Base-by-base conservation (phyloP, 2,329 filamentous ascomycete genomes). In the Huntiella omanensis region DNA sequence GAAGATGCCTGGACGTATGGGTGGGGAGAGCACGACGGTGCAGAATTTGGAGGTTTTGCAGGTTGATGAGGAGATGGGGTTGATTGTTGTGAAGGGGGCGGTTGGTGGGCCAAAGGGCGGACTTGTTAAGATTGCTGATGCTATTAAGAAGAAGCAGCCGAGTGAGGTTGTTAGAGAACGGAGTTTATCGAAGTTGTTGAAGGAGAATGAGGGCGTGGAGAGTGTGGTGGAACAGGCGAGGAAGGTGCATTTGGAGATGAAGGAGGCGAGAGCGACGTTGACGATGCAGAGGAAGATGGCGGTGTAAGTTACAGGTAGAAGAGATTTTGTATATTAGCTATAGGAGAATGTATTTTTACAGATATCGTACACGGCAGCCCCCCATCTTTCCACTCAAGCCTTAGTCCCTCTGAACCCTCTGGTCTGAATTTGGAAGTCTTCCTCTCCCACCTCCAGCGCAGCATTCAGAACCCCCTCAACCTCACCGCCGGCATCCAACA, bases 1-100 rank as follows among this genome's bases (percentile, higher is more conserved):
- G 75, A 91, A 86, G 66, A 98, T 98, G 91, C 77, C 91, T 3
- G 91, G 91, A 47, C 77, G 84, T 50, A 96, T 98, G 91, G 91
- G 91, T 52, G 83, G 81, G 53, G 74, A 93, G 62, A 77, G 75
- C 54, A 82, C 86, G 47, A 98, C 91, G 41, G 72, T 91, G 49
- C 87, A 95, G 70, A 95, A 93, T 63, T 66, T 96, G 55, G 83
- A 80, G 64, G 77, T 98, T 45, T 65, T 98, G 60, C 80, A 85
- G 68, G 80, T 94, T 33, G 86, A 96, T 64, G 73, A 78, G 55
- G 80, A 83, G 60, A 80, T 87, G 57, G 91, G 91, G 15, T 75
- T 94, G 55, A 76, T 98, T 49, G 75, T 95, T 45, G 78, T 98
- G 52, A 84, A 82, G 63, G 91, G 88, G 28, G 73, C 77, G 53